Percentiles rank a stretch among this genome's conserved stretches.
Conservation (phyloP, 495 filamentous ascomycete species). For the Geopyxis carbonaria region DNA sequence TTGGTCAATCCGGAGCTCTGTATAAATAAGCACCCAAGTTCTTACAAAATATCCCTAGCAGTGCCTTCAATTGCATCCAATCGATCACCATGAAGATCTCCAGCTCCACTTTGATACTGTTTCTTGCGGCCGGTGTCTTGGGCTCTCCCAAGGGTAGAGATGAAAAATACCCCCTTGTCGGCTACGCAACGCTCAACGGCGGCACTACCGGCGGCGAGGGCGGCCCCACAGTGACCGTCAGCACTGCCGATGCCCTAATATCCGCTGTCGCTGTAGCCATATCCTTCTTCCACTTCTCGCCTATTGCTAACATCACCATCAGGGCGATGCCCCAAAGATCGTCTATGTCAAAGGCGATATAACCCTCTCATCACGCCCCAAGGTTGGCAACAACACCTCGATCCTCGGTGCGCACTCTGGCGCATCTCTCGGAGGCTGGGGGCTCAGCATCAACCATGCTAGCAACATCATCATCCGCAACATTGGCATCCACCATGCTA, state of each 20-base stretch:
- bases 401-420: constrained; percentile 23
- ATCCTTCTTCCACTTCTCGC: not conserved
- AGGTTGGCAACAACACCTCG: constrained; percentile 26
- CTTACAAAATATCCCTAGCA: no score
- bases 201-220: constrained; percentile 27
- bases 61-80: no score
- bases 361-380: constrained; percentile 9
- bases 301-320: not conserved
- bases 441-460: constrained; percentile 9
- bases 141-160: no score
- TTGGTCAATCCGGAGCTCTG: no score
- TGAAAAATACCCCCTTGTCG: constrained; percentile 13
- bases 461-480: constrained; percentile 16
- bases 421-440: constrained; percentile 9
- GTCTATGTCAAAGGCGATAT: constrained; percentile 24
- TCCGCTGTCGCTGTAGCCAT: constrained; percentile 18
- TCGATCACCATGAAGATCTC: no score
- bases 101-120: no score
- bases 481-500: constrained; percentile 10
- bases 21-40: no score
- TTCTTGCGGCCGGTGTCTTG: no score
- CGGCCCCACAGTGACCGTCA: constrained; percentile 22
- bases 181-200: constrained; percentile 24
- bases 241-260: constrained; percentile 14
- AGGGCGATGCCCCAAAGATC: constrained; percentile 24